phyloP scores from a whole-genome alignment of 2,329 filamentous ascomycete species.

The Septoria petroselini region DNA sequence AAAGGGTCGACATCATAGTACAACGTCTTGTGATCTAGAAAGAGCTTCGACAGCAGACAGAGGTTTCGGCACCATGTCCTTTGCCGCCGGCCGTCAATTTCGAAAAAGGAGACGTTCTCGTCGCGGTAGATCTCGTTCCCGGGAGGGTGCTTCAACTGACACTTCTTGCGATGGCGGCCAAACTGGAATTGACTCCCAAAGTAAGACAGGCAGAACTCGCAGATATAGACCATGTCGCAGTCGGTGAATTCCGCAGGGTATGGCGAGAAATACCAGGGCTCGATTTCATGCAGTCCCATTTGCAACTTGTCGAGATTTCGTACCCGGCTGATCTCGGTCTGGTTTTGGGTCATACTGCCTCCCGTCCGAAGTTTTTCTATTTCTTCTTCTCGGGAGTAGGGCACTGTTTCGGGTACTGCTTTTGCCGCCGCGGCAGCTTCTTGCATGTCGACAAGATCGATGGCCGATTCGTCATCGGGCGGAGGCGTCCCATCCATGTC shows the following conservation, averaged over 20 bases:
- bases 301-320: slow-evolving; percentile 92
- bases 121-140: slow-evolving; percentile 98
- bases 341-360: slow-evolving; percentile 98
- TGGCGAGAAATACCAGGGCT: slow-evolving; percentile 98
- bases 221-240: slow-evolving; percentile 89
- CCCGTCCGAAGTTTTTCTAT: slow-evolving; percentile 93
- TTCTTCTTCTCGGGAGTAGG: slow-evolving; percentile 79
- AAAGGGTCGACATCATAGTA: slow-evolving; percentile 99
- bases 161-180: slow-evolving; percentile 81
- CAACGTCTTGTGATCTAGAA: slow-evolving; percentile 94
- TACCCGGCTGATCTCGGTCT: slow-evolving; percentile 92
- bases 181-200: slow-evolving; percentile 82
- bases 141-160: slow-evolving; percentile 84
- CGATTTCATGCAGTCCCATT: slow-evolving; percentile 87
- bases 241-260: slow-evolving; percentile 88
- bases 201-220: slow-evolving; percentile 94
- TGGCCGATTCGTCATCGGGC: slow-evolving; percentile 52
- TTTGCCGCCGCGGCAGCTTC: slow-evolving; percentile 53
- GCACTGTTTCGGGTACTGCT: slow-evolving; percentile 48
- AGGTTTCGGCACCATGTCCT: slow-evolving; percentile 96
- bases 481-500: slow-evolving; percentile 49
- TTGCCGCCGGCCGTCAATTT: slow-evolving; percentile 92
- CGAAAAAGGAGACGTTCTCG: slow-evolving; percentile 89
- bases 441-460: slow-evolving; percentile 53
- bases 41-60: slow-evolving; percentile 91